phyloP scores from a whole-genome alignment of 139 green algal species.

The Pycnococcus provasolii region DNA sequence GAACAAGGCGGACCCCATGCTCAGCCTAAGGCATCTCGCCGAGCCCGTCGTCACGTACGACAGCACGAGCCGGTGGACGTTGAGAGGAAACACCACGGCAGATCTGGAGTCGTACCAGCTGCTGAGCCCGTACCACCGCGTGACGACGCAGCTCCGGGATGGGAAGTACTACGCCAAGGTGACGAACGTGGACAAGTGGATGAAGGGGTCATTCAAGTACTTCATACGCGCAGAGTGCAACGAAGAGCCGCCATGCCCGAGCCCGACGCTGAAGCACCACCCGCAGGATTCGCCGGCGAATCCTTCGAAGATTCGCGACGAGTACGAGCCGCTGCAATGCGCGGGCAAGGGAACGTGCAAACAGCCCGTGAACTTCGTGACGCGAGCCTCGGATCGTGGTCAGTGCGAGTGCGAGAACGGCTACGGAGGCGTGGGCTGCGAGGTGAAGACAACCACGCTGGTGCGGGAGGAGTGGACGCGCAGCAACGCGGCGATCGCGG shows the following conservation, averaged over 20 bases:
- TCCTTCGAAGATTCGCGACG: not conserved
- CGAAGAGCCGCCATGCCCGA: not conserved
- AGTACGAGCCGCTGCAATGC: constrained; percentile 1
- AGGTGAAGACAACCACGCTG: not conserved
- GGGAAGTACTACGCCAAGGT: not conserved
- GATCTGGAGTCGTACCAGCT: not conserved
- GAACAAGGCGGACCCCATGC: not conserved
- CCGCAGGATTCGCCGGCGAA: not conserved
- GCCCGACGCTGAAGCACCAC: not conserved
- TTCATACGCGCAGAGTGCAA: not conserved
- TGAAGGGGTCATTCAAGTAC: not conserved
- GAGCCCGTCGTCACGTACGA: not conserved
- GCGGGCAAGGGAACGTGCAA: not conserved
- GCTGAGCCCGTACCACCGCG: not conserved
- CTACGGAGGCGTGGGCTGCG: constrained; percentile 24
- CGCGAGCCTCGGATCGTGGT: too few species aligned
- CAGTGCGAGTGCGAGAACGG: constrained; percentile 19
- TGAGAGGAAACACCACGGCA: not conserved
- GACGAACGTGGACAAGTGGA: not conserved
- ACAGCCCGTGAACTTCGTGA: not conserved
- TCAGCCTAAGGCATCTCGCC: not conserved
- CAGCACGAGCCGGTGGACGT: not conserved
- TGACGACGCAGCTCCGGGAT: not conserved
- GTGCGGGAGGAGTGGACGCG: not conserved
- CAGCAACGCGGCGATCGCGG: not conserved